Evolutionary conservation across 176 grass and related monocot species (phyloP).

Genomic region (Aegilops umbellulata): DNA sequence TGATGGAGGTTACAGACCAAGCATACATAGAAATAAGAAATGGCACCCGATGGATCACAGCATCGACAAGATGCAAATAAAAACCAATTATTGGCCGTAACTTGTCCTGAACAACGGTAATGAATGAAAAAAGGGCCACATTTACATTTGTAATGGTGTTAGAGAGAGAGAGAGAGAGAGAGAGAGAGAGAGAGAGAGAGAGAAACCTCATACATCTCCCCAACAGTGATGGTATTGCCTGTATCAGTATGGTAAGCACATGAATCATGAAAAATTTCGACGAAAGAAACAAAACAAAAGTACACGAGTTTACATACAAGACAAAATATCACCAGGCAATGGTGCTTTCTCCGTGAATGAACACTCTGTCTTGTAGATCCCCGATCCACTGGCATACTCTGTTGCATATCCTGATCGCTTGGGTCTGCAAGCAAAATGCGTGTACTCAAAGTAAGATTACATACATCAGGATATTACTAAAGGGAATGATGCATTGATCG

Average conservation of each 20-base stretch:
- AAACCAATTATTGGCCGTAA: neutral
- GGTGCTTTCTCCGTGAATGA: slow-evolving; percentile 79
- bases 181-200: slow-evolving; percentile 22
- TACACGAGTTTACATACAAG: slow-evolving; percentile 34
- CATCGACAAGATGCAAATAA: no score
- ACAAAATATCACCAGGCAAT: slow-evolving; percentile 90
- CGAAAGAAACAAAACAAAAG: neutral
- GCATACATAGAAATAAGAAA: neutral
- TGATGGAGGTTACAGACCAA: slow-evolving; percentile 13
- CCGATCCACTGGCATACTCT: slow-evolving; percentile 95
- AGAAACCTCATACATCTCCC: slow-evolving; percentile 41
- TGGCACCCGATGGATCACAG: no score
- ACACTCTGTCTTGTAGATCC: slow-evolving; percentile 90
- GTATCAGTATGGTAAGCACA: slow-evolving; percentile 42
- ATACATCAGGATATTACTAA: neutral
- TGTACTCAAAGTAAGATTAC: neutral
- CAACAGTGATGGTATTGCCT: slow-evolving; percentile 61
- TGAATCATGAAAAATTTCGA: slow-evolving; percentile 38
- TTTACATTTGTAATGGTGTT: slow-evolving; percentile 17
- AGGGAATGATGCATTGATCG: neutral
- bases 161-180: slow-evolving; percentile 19
- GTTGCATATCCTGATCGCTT: slow-evolving; percentile 87
- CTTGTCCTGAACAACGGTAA: neutral
- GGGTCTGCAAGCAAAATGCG: slow-evolving; percentile 48
- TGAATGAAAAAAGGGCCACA: neutral